Base-by-base conservation (phyloP, 371 early-diverging fungal species). In the Dichotomocladium elegans region DNA sequence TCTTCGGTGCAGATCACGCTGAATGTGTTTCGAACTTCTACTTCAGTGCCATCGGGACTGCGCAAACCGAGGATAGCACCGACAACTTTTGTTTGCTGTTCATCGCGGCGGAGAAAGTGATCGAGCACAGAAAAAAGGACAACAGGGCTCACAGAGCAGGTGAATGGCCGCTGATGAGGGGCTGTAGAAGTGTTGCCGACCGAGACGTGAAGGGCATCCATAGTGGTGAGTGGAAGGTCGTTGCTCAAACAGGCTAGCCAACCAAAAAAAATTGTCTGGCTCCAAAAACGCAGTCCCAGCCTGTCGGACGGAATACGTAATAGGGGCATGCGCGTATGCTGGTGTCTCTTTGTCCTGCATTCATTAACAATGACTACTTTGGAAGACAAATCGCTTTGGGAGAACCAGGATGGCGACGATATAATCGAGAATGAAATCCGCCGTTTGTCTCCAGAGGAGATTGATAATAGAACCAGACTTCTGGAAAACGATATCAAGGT, bases 401-500 rank as follows among this genome's bases (percentile, higher is more conserved):
- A 80, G 28, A 68, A 70, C 30, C 64, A 72, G 29, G 64, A 77
- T n/a, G 72, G 69, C 30, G 76, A 80, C 44, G 88, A 89, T 61
- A 92, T 91, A 49, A 74, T 96, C 55, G 94, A 90, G 41, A 84
- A 85, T 50, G 99, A 98, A 55, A 93, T 98, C 64, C 79, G 92
- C 63, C 86, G 91, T 37, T 77, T 90, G 25, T 76, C 81, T 61
- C 91, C 91, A 41, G 95, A 95, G 55, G 98, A 98, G 61, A 93
- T 98, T 57, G 77, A 72, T 54, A 95, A 92, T 68, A 83, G 98
- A 63, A 87, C 91, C 21, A 82, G 94, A 62, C 85, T 98, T 42
- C 80, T 98, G 53, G 97, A 97, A 61, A 60, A 96, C 66, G 98
- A 97, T 68, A 91, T 96, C 70, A 94, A 95, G 82, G 95, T 94